Evolutionary conservation across 2,329 filamentous ascomycete genomes (phyloP).

Genomic region (Cladophialophora carrionii): DNA sequence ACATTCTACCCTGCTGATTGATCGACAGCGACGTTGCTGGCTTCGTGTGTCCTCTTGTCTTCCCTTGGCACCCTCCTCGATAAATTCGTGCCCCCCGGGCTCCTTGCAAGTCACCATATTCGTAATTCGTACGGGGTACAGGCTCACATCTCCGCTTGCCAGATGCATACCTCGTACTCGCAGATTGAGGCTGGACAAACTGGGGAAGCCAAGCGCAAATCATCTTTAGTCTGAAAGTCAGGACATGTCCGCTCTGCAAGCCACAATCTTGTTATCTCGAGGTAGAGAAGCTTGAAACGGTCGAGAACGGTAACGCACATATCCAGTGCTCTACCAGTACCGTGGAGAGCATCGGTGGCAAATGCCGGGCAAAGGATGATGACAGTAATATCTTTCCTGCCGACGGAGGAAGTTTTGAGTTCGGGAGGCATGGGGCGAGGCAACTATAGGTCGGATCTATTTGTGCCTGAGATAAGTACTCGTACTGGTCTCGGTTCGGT

Average conservation of each 20-base stretch:
- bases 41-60: not conserved
- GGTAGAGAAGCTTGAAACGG: not conserved
- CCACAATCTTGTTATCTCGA: constrained; percentile 19
- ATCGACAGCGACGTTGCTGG: not conserved
- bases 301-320: constrained; percentile 15
- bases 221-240: not conserved
- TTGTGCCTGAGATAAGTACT: constrained; percentile 7
- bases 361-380: constrained; percentile 4
- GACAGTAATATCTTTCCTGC: constrained; percentile 11
- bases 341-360: not conserved
- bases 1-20: not conserved
- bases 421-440: constrained; percentile 5
- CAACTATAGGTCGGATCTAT: constrained; percentile 2
- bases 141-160: not conserved
- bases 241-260: constrained; percentile 20
- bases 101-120: not conserved
- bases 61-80: not conserved
- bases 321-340: constrained; percentile 3
- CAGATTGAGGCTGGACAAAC: not conserved
- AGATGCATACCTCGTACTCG: not conserved
- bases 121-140: not conserved
- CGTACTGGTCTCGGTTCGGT: not conserved
- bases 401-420: constrained; percentile 10
- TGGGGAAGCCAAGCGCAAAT: not conserved
- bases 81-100: not conserved